Conservation (phyloP, 176 grass and related monocot genomes). For the Triticum dicoccoides region DNA sequence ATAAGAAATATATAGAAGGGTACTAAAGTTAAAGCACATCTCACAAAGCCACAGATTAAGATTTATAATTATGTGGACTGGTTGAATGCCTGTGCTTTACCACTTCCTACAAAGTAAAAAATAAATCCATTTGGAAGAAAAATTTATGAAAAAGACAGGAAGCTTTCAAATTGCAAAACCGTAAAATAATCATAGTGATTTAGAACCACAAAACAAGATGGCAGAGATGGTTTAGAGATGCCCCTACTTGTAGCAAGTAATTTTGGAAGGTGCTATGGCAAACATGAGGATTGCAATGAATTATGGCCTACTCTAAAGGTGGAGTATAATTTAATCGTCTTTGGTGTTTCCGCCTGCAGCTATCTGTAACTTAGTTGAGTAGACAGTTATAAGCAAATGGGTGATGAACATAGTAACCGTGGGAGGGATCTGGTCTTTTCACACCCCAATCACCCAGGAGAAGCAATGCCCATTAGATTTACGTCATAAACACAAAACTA, state of each 20-base stretch:
- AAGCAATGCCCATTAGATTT: neutral
- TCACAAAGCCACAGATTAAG: neutral
- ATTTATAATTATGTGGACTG: neutral
- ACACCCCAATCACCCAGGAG: neutral
- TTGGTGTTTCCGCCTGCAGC: neutral
- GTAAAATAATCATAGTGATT: neutral
- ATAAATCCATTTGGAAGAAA: neutral
- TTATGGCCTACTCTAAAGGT: neutral
- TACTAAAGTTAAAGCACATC: neutral
- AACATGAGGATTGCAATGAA: neutral
- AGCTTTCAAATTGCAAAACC: neutral
- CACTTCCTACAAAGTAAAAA: neutral
- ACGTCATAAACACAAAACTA: neutral
- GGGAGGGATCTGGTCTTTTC: neutral
- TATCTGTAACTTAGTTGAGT: neutral
- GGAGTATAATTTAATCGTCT: neutral
- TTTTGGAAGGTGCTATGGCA: neutral
- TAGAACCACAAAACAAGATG: neutral
- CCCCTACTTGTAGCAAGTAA: neutral
- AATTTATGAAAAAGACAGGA: neutral
- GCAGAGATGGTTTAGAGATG: neutral
- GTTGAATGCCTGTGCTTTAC: neutral
- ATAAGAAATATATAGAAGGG: neutral
- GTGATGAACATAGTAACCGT: neutral
- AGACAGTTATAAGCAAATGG: conserved; percentile 8